Evolutionary conservation across 2,329 filamentous ascomycete species (phyloP).

Genomic region (Trichophyton verrucosum): DNA sequence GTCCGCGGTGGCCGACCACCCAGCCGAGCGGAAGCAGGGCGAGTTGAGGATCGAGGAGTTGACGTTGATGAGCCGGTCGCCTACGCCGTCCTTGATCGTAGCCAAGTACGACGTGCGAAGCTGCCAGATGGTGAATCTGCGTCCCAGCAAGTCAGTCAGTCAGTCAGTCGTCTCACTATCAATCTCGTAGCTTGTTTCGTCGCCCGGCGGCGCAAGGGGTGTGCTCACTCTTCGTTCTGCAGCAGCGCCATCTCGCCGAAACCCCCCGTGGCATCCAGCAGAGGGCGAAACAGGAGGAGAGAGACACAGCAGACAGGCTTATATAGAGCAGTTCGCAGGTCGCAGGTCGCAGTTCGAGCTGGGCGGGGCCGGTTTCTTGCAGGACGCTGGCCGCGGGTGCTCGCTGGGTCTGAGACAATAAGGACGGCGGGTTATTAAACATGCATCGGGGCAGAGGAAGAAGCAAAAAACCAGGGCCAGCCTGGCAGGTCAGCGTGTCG

Average conservation of each 20-base stretch:
- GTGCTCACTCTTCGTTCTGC: conserved; percentile 43
- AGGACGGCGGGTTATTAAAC: not conserved
- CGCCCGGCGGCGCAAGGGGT: not conserved
- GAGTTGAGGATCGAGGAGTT: conserved; percentile 52
- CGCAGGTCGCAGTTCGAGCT: too few relatives aligned
- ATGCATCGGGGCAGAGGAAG: not conserved
- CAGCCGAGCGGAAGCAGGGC: conserved; percentile 51
- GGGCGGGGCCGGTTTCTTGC: too few relatives aligned
- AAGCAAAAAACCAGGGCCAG: not conserved
- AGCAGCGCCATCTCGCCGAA: conserved; percentile 34
- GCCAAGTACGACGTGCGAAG: conserved; percentile 52
- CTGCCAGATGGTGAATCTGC: conserved; percentile 53
- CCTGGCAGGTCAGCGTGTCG: not conserved
- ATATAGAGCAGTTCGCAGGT: not conserved
- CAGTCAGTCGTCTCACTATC: not conserved
- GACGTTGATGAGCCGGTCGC: conserved; percentile 53
- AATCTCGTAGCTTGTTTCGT: not conserved
- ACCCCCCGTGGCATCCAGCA: not conserved
- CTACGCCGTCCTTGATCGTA: conserved; percentile 53
- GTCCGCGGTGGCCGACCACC: conserved; percentile 39
- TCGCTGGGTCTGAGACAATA: not conserved
- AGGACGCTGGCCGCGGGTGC: too few relatives aligned
- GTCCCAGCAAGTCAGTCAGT: not conserved
- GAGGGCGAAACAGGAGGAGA: not conserved
- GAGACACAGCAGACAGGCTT: not conserved